phyloP scores from a whole-genome alignment of 768 basidiomycete genomes.

The Amanita jacksonii region DNA sequence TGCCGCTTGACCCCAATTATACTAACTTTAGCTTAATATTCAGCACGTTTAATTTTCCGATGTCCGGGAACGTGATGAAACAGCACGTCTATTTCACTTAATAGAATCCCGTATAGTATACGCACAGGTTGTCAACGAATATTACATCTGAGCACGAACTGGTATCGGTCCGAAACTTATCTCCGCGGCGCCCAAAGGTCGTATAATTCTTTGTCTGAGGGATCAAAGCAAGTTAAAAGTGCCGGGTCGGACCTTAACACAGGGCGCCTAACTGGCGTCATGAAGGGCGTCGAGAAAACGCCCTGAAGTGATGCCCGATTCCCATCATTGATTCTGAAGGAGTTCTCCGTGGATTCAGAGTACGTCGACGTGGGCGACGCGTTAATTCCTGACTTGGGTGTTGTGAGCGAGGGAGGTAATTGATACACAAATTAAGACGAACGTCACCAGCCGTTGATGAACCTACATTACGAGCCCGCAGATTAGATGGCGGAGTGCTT shows the following conservation, averaged over 20 bases:
- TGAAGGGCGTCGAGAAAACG: conserved; percentile 18
- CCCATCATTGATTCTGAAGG: conserved; percentile 3
- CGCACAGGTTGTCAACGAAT: too few relatives aligned
- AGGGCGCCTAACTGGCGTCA: conserved; percentile 24
- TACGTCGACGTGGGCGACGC: conserved; percentile 9
- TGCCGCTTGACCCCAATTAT: too few relatives aligned
- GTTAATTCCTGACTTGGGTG: background rate
- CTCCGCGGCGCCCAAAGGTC: conserved; percentile 61
- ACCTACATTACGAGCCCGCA: background rate
- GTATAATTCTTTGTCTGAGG: conserved; percentile 67
- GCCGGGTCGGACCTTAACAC: conserved; percentile 56
- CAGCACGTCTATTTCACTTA: too few relatives aligned
- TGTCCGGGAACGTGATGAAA: too few relatives aligned
- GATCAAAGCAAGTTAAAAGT: conserved; percentile 66
- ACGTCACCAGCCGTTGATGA: too few relatives aligned
- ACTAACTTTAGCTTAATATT: too few relatives aligned
- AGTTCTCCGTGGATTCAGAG: conserved; percentile 6
- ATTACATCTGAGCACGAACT: background rate
- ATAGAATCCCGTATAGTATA: too few relatives aligned
- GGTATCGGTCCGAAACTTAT: conserved; percentile 11
- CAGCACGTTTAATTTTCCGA: too few relatives aligned
- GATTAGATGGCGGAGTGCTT: background rate
- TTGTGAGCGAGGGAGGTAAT: background rate
- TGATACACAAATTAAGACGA: background rate
- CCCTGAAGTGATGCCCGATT: conserved; percentile 18